Conservation (phyloP, 305 asterid genomes). For the Fraxinus floribunda region DNA sequence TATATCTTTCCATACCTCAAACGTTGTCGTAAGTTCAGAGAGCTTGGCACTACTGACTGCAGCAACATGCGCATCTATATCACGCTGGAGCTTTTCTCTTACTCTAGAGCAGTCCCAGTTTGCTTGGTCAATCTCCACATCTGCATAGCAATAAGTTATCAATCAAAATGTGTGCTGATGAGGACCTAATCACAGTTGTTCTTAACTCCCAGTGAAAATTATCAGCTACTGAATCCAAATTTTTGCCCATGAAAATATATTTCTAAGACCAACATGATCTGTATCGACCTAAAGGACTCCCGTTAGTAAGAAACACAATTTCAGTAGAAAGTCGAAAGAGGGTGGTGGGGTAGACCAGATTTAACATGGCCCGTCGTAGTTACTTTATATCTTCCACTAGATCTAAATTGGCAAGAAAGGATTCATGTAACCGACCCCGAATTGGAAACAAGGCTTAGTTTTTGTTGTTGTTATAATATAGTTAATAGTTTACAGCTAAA, state of each 20-base stretch:
- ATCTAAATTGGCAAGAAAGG: background rate
- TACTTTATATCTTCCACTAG: background rate
- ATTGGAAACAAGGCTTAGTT: background rate
- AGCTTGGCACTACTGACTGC: slow-evolving; percentile 68
- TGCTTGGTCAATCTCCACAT: slow-evolving; percentile 71
- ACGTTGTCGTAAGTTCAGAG: slow-evolving; percentile 58
- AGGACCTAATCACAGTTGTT: slow-evolving; percentile 14
- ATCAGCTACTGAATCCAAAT: slow-evolving; percentile 11
- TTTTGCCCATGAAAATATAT: slow-evolving; percentile 5
- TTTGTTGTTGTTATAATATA: background rate
- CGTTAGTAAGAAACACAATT: background rate
- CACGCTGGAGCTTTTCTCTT: slow-evolving; percentile 88
- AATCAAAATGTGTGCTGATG: slow-evolving; percentile 12
- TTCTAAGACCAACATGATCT: slow-evolving; percentile 14
- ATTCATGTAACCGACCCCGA: background rate
- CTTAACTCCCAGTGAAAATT: slow-evolving; percentile 2
- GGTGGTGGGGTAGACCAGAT: background rate
- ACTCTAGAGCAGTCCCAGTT: slow-evolving; percentile 87
- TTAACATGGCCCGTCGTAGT: background rate
- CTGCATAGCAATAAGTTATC: slow-evolving; percentile 41
- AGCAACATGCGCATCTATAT: slow-evolving; percentile 82
- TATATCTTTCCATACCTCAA: slow-evolving; percentile 58
- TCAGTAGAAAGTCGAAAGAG: background rate
- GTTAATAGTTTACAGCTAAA: background rate
- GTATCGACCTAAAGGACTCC: background rate